Evolutionary conservation across 2,329 filamentous ascomycete species (phyloP), one percentile per base, ranked within the genome.

Genomic region (Curvularia hawaiiensis): DNA sequence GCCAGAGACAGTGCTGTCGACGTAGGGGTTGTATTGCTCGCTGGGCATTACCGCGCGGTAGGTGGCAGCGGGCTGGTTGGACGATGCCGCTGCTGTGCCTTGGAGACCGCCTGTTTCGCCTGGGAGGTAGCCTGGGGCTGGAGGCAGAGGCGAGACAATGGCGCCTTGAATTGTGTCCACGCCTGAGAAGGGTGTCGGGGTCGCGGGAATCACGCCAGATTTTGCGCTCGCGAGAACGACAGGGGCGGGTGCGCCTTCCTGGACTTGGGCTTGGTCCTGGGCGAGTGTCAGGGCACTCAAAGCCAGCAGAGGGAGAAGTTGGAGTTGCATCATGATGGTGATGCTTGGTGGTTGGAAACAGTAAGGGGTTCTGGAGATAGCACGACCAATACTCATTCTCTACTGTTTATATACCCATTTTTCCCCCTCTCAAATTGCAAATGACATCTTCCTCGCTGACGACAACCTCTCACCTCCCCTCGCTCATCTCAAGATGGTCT

Each of bases 101-200:
- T 51, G 41, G 40, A 67, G 56, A 20, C 66, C 65, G 24, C 56
- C 56, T 0, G 56, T 59, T 18, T 44, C 48, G 6, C 38, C 44
- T 20, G 56, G 56, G 10, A 61, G 61, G 55, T 68, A 70, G 49
- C 66, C 67, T 40, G 65, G 62, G 26, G 60, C 52, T 9, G 64
- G 56, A 1, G 68, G 67, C 0, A 64, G 56, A 1, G 63, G 61
- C n/a, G 61, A 59, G 22, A 70, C 65, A 31, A 70, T 69, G 12
- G 68, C 68, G n/a, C 66, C 63, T 41, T 71, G 63, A 39, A 70
- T 65, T 0, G 67, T 71, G 24, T 64, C 60, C 28, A 70, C 58
- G 18, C 66, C 65, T 10, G 57, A 40, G 48, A 70, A 70, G 16
- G 63, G 65, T 62, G 10, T 30, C 56, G 1, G 59, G 60, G 16